Evolutionary conservation across 768 basidiomycete species (phyloP).

Genomic region (Mycena pura): DNA sequence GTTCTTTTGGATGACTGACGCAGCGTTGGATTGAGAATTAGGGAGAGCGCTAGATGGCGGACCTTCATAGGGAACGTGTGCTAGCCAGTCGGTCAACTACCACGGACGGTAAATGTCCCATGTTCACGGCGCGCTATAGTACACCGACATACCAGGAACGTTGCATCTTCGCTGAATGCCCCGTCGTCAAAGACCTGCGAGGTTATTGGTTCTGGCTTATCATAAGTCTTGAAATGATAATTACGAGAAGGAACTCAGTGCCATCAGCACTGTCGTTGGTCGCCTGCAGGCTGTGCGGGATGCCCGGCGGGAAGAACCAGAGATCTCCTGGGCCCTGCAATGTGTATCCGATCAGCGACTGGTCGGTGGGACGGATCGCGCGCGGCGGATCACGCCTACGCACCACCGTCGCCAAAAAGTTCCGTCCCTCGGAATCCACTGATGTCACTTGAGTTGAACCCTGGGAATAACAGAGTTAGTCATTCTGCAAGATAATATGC

Average conservation of each 20-base stretch:
- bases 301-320: constrained; percentile 65
- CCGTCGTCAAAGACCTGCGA: constrained; percentile 58
- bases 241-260: constrained; percentile 58
- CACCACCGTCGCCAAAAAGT: constrained; percentile 58
- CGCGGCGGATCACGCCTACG: constrained; percentile 8
- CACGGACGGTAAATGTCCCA: background rate
- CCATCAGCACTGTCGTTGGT: constrained; percentile 52
- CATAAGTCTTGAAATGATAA: background rate
- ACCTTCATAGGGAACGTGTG: constrained; percentile 59
- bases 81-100: constrained; percentile 62
- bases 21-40: background rate
- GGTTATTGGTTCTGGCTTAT: background rate
- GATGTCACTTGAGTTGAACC: constrained; percentile 56
- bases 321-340: constrained; percentile 54
- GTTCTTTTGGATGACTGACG: constrained; percentile 57
- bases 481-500: background rate
- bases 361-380: no score
- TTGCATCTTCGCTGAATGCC: constrained; percentile 57
- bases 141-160: constrained; percentile 50
- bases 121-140: background rate
- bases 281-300: constrained; percentile 63
- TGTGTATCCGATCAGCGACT: background rate
- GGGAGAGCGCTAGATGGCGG: background rate
- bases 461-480: constrained; percentile 33
- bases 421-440: constrained; percentile 54